Conservation (phyloP, 352 stramenopile species). For the Globisporangium okanoganense region DNA sequence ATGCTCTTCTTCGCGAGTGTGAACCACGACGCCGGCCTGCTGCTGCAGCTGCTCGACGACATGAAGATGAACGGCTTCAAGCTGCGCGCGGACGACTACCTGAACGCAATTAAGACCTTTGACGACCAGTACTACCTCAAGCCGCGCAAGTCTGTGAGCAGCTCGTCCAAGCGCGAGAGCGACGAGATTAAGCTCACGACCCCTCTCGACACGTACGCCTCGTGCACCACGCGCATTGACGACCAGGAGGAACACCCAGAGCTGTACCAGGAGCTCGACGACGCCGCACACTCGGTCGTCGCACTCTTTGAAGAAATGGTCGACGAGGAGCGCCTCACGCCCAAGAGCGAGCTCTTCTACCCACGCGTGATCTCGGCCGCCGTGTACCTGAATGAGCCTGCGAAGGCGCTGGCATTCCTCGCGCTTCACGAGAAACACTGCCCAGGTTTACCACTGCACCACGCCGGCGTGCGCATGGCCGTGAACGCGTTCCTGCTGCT, state of each 20-base stretch:
- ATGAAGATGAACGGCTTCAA: slow-evolving; percentile 74
- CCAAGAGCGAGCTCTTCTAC: slow-evolving; percentile 31
- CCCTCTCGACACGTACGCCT: slow-evolving; percentile 36
- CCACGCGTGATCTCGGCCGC: slow-evolving; percentile 50
- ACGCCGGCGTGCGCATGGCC: slow-evolving; percentile 39
- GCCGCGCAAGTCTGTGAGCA: background rate
- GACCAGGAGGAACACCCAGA: slow-evolving; percentile 45
- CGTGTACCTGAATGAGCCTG: slow-evolving; percentile 47
- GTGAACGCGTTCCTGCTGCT: slow-evolving; percentile 55
- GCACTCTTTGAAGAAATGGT: slow-evolving; percentile 66
- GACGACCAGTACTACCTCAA: slow-evolving; percentile 44
- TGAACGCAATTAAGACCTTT: slow-evolving; percentile 42
- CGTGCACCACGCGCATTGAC: slow-evolving; percentile 35
- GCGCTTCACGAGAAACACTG: slow-evolving; percentile 29
- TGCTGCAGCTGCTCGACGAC: slow-evolving; percentile 41
- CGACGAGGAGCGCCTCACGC: slow-evolving; percentile 33
- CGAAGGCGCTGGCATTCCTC: slow-evolving; percentile 37
- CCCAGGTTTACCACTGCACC: slow-evolving; percentile 23
- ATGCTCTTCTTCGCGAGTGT: slow-evolving; percentile 41
- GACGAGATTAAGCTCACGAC: slow-evolving; percentile 18
- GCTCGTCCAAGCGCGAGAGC: slow-evolving; percentile 13
- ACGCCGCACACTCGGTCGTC: slow-evolving; percentile 31
- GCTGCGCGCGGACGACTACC: slow-evolving; percentile 45
- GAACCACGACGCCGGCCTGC: slow-evolving; percentile 25
- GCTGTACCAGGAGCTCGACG: slow-evolving; percentile 31